phyloP scores from a whole-genome alignment of 331 rosid species.

The Quercus tomentella region DNA sequence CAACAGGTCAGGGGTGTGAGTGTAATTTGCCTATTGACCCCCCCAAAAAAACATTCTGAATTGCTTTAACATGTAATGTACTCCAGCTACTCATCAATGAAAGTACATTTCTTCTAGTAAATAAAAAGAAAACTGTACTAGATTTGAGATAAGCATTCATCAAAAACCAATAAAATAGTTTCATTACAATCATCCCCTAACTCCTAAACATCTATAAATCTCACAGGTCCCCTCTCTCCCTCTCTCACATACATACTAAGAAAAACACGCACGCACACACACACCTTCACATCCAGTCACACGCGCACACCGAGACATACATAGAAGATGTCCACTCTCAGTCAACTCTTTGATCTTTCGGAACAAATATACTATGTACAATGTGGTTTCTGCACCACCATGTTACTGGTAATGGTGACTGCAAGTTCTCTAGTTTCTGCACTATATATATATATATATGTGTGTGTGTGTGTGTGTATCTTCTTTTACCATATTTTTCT shows the following conservation, averaged over 20 bases:
- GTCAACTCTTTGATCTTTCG: constrained; percentile 61
- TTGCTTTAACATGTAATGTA: too few relatives aligned
- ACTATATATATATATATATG: neutral
- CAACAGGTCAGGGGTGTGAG: constrained; percentile 20
- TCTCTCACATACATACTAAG: neutral
- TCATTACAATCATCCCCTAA: constrained; percentile 33
- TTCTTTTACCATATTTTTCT: neutral
- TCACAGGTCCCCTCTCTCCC: constrained; percentile 19
- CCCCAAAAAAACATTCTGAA: neutral
- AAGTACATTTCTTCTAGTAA: constrained; percentile 28
- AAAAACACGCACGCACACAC: neutral
- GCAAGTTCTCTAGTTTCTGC: neutral
- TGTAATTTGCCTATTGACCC: constrained; percentile 23
- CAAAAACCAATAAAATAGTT: constrained; percentile 23
- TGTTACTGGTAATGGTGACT: constrained; percentile 55
- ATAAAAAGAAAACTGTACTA: constrained; percentile 21
- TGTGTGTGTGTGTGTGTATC: neutral
- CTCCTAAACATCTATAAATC: constrained; percentile 59
- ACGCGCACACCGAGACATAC: neutral
- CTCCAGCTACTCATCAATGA: constrained; percentile 15
- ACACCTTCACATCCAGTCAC: neutral
- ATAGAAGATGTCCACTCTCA: constrained; percentile 43
- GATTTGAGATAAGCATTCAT: constrained; percentile 19
- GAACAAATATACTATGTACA: constrained; percentile 88
- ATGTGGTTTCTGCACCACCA: constrained; percentile 84